These are phyloP conservation scores for Oxyria digyna DNA, from an alignment of 148 eudicot species.

Conservation along the genomic window DNA sequence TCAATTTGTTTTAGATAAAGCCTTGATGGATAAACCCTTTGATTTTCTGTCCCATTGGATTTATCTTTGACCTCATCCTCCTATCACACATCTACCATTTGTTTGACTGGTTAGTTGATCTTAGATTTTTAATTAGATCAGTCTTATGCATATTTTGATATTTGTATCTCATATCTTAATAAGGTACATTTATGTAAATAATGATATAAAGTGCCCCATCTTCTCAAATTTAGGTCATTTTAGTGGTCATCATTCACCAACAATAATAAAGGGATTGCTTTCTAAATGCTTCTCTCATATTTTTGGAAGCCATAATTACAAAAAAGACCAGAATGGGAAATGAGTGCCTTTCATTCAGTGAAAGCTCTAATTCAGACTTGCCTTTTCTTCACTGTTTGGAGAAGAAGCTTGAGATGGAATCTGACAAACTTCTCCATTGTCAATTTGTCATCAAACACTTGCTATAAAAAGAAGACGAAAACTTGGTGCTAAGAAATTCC, in stretches of 20 bases:
- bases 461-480: background rate
- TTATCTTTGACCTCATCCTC: background rate
- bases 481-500: background rate
- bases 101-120: background rate
- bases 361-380: constrained; percentile 7
- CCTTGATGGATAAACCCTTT: background rate
- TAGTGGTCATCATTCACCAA: background rate
- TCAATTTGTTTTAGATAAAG: background rate
- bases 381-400: background rate
- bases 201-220: background rate
- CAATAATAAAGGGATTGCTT: background rate
- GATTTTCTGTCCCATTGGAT: background rate
- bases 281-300: background rate
- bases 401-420: constrained; percentile 8
- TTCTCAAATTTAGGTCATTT: background rate
- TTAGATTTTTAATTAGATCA: background rate
- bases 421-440: constrained; percentile 4
- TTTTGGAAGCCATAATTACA: background rate
- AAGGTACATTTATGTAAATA: too few relatives aligned
- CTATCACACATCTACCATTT: background rate
- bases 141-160: background rate
- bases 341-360: constrained; percentile 5
- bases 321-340: constrained; percentile 4
- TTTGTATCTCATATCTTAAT: too few relatives aligned
- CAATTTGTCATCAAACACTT: constrained; percentile 1